Evolutionary conservation across 371 early-diverging fungal genomes (phyloP), one percentile per base, ranked within the genome.

Genomic region (Mucor racemosus): DNA sequence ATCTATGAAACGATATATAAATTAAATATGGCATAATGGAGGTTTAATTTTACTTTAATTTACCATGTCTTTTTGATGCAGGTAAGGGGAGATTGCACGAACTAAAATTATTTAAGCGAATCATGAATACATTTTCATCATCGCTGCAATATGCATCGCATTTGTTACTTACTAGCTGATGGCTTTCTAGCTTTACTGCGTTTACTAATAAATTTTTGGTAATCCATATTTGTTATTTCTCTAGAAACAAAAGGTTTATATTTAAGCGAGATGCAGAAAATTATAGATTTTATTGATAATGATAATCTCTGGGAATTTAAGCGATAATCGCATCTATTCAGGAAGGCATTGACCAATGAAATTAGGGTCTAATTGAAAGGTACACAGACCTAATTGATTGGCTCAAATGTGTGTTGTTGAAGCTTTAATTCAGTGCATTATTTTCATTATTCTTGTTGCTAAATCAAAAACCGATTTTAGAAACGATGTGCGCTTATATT

Each of bases 21-120:
- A 17, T 9, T 26, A 9, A 38, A 50, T 4, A 26, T 53, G 6
- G n/a, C 5, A 17, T 35, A 4, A 15, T 15, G 3, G 2, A 36
- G 3, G 7, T 36, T 61, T 15, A 61, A 35, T 1, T 19, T 42
- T 1, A 19, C 36, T 48, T 8, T 7, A 13, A 9, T 31, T 19
- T 76, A 82, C 82, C 80, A 80, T 80, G 17, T 78, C 81, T 41
- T 79, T 79, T 41, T 76, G 46, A 46, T 73, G 71, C 42, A 73
- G 64, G 26, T 79, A 72, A 19, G 79, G 74, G 17, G 72, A 67
- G 34, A 82, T 56, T 10, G 73, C 72, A 36, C 75, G 65, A 68
- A 68, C 76, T 76, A 61, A 9, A 26, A 15, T 11, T 33, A 13
- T 26, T 5, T 38, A 38, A 38, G 26, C 26, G 55, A 15, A 40